Evolutionary conservation across 345 rosid species (phyloP).

Genomic region (Chamaenerion angustifolium): DNA sequence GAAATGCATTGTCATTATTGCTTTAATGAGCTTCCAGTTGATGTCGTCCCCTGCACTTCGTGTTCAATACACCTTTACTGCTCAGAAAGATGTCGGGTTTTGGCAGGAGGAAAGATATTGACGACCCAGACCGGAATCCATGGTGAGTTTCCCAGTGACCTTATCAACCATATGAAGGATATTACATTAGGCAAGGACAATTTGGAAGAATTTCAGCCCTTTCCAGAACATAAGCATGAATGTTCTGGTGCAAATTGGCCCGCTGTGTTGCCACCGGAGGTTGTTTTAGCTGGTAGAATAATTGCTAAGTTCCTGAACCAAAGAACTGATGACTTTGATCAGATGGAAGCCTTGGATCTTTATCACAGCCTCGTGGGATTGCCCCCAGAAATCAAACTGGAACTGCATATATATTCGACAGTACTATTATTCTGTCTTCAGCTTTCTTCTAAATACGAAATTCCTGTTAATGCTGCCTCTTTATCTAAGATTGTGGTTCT

Average conservation of each 20-base stretch:
- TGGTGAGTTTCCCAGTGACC: conserved; percentile 15
- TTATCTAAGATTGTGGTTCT: conserved; percentile 38
- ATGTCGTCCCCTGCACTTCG: conserved; percentile 53
- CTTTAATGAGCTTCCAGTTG: conserved; percentile 60
- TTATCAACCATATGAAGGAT: conserved; percentile 27
- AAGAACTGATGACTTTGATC: conserved; percentile 18
- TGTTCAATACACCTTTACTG: conserved; percentile 71
- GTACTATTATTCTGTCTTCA: conserved; percentile 58
- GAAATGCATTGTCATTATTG: conserved; percentile 79
- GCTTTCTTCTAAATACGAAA: conserved; percentile 26
- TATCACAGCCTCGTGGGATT: conserved; percentile 48
- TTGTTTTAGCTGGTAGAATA: conserved; percentile 68
- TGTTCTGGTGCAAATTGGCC: conserved; percentile 73
- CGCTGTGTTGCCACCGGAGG: conserved; percentile 51
- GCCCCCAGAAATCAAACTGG: conserved; percentile 57
- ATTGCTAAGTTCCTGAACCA: conserved; percentile 36
- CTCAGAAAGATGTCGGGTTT: conserved; percentile 49
- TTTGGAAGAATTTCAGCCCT: conserved; percentile 15
- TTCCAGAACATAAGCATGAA: conserved; percentile 76
- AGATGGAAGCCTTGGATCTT: conserved; percentile 34
- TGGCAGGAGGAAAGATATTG: conserved; percentile 33
- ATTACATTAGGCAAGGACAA: conserved; percentile 13
- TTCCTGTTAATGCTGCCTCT: conserved; percentile 35
- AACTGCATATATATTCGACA: conserved; percentile 50
- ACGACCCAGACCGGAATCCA: conserved; percentile 10